A percentile compares a stretch with the other conserved stretches of the same genome.
phyloP scores from a whole-genome alignment of 2,329 filamentous ascomycete genomes.

The Penicillium vulpinum region DNA sequence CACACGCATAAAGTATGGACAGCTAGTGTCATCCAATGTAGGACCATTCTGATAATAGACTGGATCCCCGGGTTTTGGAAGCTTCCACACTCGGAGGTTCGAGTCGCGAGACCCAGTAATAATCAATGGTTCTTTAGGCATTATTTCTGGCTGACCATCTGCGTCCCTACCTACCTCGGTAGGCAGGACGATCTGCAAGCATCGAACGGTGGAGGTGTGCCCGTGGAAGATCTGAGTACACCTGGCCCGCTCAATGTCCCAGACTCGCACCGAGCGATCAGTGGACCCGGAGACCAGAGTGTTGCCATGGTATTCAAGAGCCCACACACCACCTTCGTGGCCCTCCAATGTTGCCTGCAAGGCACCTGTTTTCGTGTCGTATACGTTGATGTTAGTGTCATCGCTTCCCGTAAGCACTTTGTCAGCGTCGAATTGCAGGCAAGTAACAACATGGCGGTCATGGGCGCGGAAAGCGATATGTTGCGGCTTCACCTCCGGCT shows the following conservation, averaged over 20 bases:
- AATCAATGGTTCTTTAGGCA: conserved; percentile 91
- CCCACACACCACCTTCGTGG: conserved; percentile 97
- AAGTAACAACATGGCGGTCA: conserved; percentile 94
- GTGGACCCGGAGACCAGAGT: conserved; percentile 94
- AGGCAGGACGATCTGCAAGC: conserved; percentile 90
- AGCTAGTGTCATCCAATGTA: conserved; percentile 71
- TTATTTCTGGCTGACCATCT: conserved; percentile 76
- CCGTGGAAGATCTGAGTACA: conserved; percentile 97
- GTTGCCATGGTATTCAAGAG: conserved; percentile 92
- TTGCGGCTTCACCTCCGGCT: conserved; percentile 73
- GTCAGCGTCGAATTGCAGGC: conserved; percentile 94
- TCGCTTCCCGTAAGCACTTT: conserved; percentile 98
- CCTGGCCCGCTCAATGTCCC: conserved; percentile 91
- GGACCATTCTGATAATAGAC: conserved; percentile 77
- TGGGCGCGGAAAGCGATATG: conserved; percentile 97
- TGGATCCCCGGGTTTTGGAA: conserved; percentile 76
- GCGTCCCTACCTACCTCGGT: conserved; percentile 70
- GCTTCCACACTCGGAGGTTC: conserved; percentile 88
- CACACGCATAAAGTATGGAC: conserved; percentile 90
- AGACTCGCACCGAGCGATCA: conserved; percentile 96
- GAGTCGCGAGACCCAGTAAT: conserved; percentile 97
- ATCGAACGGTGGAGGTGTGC: conserved; percentile 95
- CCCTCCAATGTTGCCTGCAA: conserved; percentile 81
- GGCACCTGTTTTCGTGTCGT: conserved; percentile 92
- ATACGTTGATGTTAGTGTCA: conserved; percentile 96